These are phyloP conservation scores for Gracilariopsis chorda DNA, from an alignment of 23 red algal species.

Conservation along the genomic window DNA sequence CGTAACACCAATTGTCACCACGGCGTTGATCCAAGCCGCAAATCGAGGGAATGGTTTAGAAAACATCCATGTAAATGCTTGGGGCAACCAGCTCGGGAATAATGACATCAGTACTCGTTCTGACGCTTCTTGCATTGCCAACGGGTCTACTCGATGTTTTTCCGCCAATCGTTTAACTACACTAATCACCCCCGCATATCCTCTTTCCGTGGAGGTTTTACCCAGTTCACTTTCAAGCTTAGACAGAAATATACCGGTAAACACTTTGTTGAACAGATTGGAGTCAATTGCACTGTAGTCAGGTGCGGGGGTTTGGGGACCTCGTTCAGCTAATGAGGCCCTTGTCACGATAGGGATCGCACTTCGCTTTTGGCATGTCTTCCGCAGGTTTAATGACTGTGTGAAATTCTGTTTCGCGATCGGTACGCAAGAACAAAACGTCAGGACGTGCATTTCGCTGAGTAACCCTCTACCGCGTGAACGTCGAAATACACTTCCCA, in stretches of 20 bases:
- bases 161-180: slow-evolving; percentile 15
- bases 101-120: slow-evolving; percentile 36
- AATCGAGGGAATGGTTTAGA: slow-evolving; percentile 34
- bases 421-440: not conserved
- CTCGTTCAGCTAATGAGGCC: not conserved
- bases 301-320: slow-evolving; percentile 38
- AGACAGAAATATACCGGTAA: slow-evolving; percentile 30
- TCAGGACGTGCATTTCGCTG: not conserved
- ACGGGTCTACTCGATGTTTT: not conserved
- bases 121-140: slow-evolving; percentile 14
- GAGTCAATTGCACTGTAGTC: slow-evolving; percentile 61
- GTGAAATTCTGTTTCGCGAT: not conserved
- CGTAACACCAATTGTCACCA: slow-evolving; percentile 40
- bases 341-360: too few species aligned
- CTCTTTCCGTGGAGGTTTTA: not conserved
- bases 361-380: not conserved
- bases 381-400: not conserved
- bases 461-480: too few species aligned
- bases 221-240: slow-evolving; percentile 51
- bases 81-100: slow-evolving; percentile 51
- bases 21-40: slow-evolving; percentile 46
- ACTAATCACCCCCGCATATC: slow-evolving; percentile 42
- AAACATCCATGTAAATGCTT: slow-evolving; percentile 42
- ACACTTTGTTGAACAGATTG: slow-evolving; percentile 15
- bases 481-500: too few species aligned